Base-by-base conservation (phyloP, 2,329 filamentous ascomycete genomes). In the Aspergillus sp. region DNA sequence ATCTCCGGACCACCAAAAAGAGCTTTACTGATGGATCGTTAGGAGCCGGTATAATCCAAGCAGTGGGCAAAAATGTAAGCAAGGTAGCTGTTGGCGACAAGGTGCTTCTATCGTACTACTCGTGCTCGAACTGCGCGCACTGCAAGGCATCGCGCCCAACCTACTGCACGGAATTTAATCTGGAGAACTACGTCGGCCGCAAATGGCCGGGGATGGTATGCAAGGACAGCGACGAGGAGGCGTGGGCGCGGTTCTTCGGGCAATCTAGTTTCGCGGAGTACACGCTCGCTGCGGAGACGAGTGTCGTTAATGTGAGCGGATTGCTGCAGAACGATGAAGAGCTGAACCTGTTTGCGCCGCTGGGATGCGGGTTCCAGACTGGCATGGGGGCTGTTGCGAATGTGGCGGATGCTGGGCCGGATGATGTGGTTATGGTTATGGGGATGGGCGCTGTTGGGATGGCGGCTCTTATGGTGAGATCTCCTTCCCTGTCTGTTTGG, bases 391-490 rank as follows among this genome's bases (percentile, higher is more conserved):
- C 75, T 8, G 69, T 78, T 6, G 55, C 73, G 52, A 77, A 77
- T 51, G 73, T 76, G 15, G 72, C 75, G 0, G 63, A 75, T 17
- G 74, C 74, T 1, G 68, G 66, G 5, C 57, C 67, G 2, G 63
- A 68, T 1, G 76, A 80, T 58, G 62, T 70, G 7, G 66, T 81
- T 32, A 68, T 75, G 18, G 68, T 81, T 34, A 67, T 78, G 36
- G 80, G 78, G 6, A 68, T 80, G 0, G 78, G 78, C 2, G 78
- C 77, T 22, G 78, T 83, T 0, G 79, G 79, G 2, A 69, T 81
- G 53, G 71, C 68, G 6, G 78, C 77, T 3, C 66, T 82, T 44
- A 80, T 79, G 75, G 80, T 54, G 24, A n/a, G n/a, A n/a, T n/a
- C n/a, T n/a, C n/a, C n/a, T n/a, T n/a, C n/a, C n/a, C n/a, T n/a